phyloP scores from a whole-genome alignment of 805 yeast genomes.

The Ogataea pignaliae region DNA sequence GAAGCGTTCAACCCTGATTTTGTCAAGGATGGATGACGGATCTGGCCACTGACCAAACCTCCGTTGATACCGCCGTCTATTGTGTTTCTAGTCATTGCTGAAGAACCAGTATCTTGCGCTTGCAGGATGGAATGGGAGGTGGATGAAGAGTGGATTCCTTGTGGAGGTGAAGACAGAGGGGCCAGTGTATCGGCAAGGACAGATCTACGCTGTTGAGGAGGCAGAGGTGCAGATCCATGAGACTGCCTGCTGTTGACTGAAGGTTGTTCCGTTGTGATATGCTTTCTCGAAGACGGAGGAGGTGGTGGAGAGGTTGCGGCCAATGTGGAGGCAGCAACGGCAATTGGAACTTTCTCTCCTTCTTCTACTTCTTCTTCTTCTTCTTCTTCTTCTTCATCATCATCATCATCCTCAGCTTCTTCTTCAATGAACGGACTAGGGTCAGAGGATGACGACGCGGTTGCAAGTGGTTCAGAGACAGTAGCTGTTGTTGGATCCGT shows the following conservation, averaged over 20 bases:
- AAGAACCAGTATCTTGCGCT: conserved; percentile 42
- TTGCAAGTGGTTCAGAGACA: conserved; percentile 8
- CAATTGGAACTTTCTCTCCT: conserved; percentile 1
- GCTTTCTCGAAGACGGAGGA: conserved; percentile 32
- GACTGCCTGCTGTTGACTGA: conserved; percentile 14
- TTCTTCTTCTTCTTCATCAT: conserved; percentile 1
- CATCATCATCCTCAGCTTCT: too few relatives aligned
- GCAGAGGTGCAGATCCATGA: conserved; percentile 29
- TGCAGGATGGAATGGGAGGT: conserved; percentile 24
- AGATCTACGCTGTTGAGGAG: conserved; percentile 31
- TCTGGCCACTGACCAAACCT: conserved; percentile 30
- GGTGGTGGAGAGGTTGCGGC: conserved; percentile 25
- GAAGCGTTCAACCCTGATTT: conserved; percentile 74
- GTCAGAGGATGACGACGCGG: background rate
- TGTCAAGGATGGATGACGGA: conserved; percentile 48
- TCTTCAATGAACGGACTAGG: conserved; percentile 2
- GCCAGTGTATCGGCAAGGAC: conserved; percentile 7
- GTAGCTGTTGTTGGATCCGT: conserved; percentile 18
- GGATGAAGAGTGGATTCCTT: conserved; percentile 10
- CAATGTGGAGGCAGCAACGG: conserved; percentile 4
- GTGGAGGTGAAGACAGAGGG: background rate
- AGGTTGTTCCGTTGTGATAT: conserved; percentile 16
- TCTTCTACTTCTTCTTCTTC: background rate
- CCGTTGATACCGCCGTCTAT: conserved; percentile 27
- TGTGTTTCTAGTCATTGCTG: conserved; percentile 29